phyloP scores from a whole-genome alignment of 352 stramenopile species.

The Pythium rhizo-oryzae region DNA sequence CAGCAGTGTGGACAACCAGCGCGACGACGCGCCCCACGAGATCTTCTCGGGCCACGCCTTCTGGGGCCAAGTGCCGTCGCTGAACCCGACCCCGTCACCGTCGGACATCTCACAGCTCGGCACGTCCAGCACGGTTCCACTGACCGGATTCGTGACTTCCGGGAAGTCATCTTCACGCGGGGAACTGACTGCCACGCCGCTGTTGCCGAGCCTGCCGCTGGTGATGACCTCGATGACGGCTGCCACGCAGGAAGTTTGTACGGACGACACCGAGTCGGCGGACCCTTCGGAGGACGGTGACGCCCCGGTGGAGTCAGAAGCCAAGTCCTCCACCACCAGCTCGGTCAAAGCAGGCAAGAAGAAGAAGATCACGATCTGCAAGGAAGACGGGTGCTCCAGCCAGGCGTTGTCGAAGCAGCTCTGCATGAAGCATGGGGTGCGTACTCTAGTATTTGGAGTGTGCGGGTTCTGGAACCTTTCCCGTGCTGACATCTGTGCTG shows the following conservation, averaged over 20 bases:
- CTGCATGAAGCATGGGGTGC: slow-evolving; percentile 32
- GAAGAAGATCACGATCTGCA: slow-evolving; percentile 38
- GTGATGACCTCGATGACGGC: neutral
- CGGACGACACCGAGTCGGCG: neutral
- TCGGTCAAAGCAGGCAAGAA: slow-evolving; percentile 20
- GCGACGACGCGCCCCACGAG: slow-evolving; percentile 23
- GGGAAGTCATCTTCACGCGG: neutral
- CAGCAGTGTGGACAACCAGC: slow-evolving; percentile 23
- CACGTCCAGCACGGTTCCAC: neutral
- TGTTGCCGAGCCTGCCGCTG: neutral
- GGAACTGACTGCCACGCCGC: neutral
- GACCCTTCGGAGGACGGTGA: neutral
- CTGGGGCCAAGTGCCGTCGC: slow-evolving; percentile 25
- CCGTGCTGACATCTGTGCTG: neutral
- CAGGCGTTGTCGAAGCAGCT: slow-evolving; percentile 26
- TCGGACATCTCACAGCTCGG: slow-evolving; percentile 12
- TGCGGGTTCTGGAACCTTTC: no score
- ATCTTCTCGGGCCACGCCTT: slow-evolving; percentile 31
- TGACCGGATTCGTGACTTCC: neutral
- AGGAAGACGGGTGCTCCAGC: slow-evolving; percentile 30
- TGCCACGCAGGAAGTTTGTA: no score
- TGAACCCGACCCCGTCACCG: slow-evolving; percentile 14
- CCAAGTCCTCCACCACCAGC: neutral
- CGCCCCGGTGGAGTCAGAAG: neutral
- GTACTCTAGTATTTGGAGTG: no score